phyloP scores from a whole-genome alignment of 2,329 filamentous ascomycete species.

The Lasiodiplodia theobromae region DNA sequence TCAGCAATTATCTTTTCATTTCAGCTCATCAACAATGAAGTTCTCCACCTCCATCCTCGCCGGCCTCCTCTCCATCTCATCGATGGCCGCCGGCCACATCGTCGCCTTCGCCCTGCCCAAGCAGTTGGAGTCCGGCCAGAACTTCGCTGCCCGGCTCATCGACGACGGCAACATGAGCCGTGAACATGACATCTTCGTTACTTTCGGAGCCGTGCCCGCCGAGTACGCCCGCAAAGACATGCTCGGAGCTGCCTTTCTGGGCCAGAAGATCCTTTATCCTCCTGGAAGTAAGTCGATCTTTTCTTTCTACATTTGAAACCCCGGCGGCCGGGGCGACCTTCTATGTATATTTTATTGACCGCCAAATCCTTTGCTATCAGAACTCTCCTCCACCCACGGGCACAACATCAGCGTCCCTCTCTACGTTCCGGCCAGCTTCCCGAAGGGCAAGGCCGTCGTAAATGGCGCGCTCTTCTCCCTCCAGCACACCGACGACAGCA shows the following conservation, averaged over 20 bases:
- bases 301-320: too few relatives aligned
- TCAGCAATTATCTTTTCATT: background rate
- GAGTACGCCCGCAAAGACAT: constrained; percentile 36
- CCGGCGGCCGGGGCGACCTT: too few relatives aligned
- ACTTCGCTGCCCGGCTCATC: too few relatives aligned
- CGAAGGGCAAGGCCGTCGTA: constrained; percentile 35
- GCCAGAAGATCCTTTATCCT: background rate
- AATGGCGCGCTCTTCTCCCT: constrained; percentile 36
- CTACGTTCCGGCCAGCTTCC: constrained; percentile 32
- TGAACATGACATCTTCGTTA: constrained; percentile 44
- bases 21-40: constrained; percentile 32
- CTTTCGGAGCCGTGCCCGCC: constrained; percentile 48
- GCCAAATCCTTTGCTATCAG: background rate
- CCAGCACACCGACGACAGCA: background rate
- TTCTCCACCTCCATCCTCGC: constrained; percentile 34
- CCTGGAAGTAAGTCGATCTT: too few relatives aligned
- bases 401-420: constrained; percentile 38
- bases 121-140: constrained; percentile 32
- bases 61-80: constrained; percentile 31
- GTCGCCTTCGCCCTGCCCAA: constrained; percentile 54
- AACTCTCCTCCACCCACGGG: constrained; percentile 36
- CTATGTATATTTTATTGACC: background rate
- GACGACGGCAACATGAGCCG: too few relatives aligned
- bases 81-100: constrained; percentile 49
- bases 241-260: constrained; percentile 38